Conservation (phyloP, 2,329 filamentous ascomycete genomes). For the Pseudogymnoascus sp. region DNA sequence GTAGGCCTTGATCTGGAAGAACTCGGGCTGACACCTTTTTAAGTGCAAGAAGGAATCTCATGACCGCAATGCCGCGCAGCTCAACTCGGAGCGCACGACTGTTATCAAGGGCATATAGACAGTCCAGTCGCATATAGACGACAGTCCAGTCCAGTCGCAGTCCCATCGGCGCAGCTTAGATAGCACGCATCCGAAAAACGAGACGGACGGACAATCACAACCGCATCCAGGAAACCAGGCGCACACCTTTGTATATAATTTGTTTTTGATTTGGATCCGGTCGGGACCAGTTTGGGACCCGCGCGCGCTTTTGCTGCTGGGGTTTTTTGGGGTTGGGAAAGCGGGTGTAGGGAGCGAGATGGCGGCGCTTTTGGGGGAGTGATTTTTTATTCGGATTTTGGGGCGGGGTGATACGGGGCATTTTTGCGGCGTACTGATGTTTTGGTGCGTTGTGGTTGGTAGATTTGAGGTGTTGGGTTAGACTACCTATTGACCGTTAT, state of each 20-base stretch:
- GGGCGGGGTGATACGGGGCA: neutral
- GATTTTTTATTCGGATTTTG: neutral
- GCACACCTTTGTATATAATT: neutral
- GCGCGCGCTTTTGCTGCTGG: neutral
- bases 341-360: neutral
- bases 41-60: conserved; percentile 95
- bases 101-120: conserved; percentile 81
- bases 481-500: neutral
- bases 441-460: neutral
- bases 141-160: neutral
- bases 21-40: conserved; percentile 13
- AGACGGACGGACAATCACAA: neutral
- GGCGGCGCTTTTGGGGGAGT: neutral
- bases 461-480: neutral
- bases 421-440: neutral
- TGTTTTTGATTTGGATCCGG: neutral
- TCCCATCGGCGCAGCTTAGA: neutral
- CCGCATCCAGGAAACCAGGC: neutral
- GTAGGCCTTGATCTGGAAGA: conserved; percentile 33
- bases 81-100: conserved; percentile 86
- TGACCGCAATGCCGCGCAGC: conserved; percentile 84
- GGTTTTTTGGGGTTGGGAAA: neutral
- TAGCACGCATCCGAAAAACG: neutral
- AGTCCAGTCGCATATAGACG: conserved; percentile 19
- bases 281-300: neutral